These are phyloP conservation scores for Sambucus nigra DNA, from an alignment of 129 eudicot species.

Conservation along the genomic window DNA sequence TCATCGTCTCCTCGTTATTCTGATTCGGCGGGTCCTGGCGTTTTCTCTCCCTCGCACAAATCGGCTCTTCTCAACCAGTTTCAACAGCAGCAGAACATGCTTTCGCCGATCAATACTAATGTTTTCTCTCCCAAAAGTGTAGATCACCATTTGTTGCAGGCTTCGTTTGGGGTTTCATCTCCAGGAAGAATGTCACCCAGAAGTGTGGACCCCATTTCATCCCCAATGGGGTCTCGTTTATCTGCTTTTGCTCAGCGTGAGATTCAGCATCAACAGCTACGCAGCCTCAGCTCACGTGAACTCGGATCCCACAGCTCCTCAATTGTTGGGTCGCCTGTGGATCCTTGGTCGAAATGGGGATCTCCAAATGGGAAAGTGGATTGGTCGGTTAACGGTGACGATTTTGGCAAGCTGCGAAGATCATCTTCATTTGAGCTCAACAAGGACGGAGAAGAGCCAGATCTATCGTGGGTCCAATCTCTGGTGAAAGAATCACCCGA, in stretches of 20 bases:
- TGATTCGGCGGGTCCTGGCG: constrained; percentile 47
- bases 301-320: constrained; percentile 42
- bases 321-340: constrained; percentile 45
- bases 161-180: constrained; percentile 55
- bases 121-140: constrained; percentile 58
- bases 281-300: constrained; percentile 75
- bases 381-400: constrained; percentile 53
- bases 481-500: constrained; percentile 92
- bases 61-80: constrained; percentile 69
- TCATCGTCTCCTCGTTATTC: constrained; percentile 74
- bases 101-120: constrained; percentile 74
- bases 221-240: constrained; percentile 59
- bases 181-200: constrained; percentile 74
- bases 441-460: constrained; percentile 69
- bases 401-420: constrained; percentile 24
- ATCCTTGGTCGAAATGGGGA: constrained; percentile 68
- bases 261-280: constrained; percentile 45
- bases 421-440: constrained; percentile 41
- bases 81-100: constrained; percentile 84
- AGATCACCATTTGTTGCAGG: constrained; percentile 61
- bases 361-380: constrained; percentile 57
- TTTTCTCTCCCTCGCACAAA: constrained; percentile 78
- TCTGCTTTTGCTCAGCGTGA: constrained; percentile 59
- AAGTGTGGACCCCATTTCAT: constrained; percentile 57
- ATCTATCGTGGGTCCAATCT: constrained; percentile 90